Conservation (phyloP, 2,329 filamentous ascomycete genomes). For the Periconia sp. region DNA sequence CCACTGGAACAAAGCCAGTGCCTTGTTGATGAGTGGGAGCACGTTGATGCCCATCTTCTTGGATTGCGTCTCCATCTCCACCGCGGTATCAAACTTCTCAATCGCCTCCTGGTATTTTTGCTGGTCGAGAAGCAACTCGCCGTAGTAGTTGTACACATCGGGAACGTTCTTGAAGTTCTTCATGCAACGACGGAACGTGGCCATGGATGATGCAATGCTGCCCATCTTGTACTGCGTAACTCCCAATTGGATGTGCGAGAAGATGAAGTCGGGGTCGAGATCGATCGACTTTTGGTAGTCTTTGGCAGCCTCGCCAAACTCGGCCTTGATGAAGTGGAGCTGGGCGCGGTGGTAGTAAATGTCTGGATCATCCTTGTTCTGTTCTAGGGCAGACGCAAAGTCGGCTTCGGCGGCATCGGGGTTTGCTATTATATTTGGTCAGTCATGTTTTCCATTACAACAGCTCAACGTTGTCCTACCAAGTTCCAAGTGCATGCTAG, state of each 20-base stretch:
- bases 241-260: conserved; percentile 98
- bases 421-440: conserved; percentile 58
- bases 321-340: conserved; percentile 94
- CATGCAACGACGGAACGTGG: conserved; percentile 93
- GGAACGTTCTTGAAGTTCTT: conserved; percentile 98
- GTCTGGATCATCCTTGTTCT: conserved; percentile 88
- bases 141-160: conserved; percentile 99
- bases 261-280: conserved; percentile 93
- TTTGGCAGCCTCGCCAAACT: conserved; percentile 90
- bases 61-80: conserved; percentile 94
- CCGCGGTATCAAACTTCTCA: conserved; percentile 97
- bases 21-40: conserved; percentile 96
- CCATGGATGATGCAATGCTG: conserved; percentile 95
- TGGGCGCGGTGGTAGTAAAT: conserved; percentile 99
- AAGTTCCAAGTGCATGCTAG: conserved; percentile 95
- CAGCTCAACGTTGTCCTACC: conserved; percentile 52
- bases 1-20: conserved; percentile 95
- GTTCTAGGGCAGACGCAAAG: conserved; percentile 80
- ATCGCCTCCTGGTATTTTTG: conserved; percentile 94
- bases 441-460: neutral
- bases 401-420: conserved; percentile 85
- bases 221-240: conserved; percentile 99
- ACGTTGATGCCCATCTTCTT: conserved; percentile 98
- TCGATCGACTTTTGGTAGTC: conserved; percentile 99
- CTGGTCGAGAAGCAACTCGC: conserved; percentile 94